These are phyloP conservation scores for Rhizopogon vulgaris DNA, from an alignment of 768 basidiomycete species.

Conservation along the genomic window DNA sequence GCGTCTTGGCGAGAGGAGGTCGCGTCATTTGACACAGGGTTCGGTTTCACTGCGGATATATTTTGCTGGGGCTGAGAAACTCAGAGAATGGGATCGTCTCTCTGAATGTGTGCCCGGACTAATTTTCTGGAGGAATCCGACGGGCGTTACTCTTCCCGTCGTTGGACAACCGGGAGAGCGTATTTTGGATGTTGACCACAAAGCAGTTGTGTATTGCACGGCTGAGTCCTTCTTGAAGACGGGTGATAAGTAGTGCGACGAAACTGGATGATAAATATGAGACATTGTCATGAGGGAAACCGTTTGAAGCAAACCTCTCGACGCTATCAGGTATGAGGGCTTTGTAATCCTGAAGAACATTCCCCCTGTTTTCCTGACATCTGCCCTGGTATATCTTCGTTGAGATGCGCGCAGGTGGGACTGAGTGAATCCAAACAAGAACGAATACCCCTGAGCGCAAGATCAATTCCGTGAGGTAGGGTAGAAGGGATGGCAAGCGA, in stretches of 20 bases:
- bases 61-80: too few species aligned
- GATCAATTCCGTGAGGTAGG: constrained; percentile 54
- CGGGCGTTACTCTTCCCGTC: not conserved
- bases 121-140: not conserved
- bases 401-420: constrained; percentile 57
- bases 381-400: constrained; percentile 71
- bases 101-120: not conserved
- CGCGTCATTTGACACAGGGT: too few species aligned
- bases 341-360: constrained; percentile 72
- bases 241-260: constrained; percentile 64
- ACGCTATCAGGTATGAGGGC: constrained; percentile 62
- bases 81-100: not conserved
- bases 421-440: constrained; percentile 65
- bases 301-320: constrained; percentile 42
- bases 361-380: constrained; percentile 63
- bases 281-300: not conserved
- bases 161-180: not conserved
- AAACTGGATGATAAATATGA: constrained; percentile 44
- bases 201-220: constrained; percentile 22
- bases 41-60: too few species aligned
- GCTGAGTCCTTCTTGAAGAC: constrained; percentile 71
- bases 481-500: constrained; percentile 57
- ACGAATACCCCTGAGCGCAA: constrained; percentile 62
- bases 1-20: not conserved
- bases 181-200: not conserved